Base-by-base conservation (phyloP, 768 basidiomycete genomes). In the Wakefieldia striispora region DNA sequence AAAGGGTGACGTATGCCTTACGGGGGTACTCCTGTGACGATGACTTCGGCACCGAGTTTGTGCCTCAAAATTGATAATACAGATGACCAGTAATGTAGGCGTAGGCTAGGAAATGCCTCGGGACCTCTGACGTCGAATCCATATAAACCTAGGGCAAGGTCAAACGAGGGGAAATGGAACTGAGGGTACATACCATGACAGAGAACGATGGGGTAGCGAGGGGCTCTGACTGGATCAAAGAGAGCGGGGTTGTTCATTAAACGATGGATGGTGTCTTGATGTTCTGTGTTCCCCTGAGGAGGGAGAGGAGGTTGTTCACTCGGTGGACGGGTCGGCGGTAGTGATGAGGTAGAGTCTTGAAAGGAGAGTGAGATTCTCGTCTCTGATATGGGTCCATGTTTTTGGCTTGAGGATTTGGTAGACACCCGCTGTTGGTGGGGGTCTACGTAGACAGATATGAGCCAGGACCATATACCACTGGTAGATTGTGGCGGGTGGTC, bases 11-110 rank as follows among this genome's bases (percentile, higher is more conserved):
- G 19, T 4, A 34, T 20, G 69, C 17, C 88, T 57, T 61, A 94
- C 93, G 87, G 83, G 36, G 97, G 95, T 17, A 98, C 97, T 1
- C 88, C 84, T 0, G 95, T 95, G 16, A 98, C 91, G 48, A 97
- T 83, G n/a, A 98, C 94, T 54, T 97, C 91, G 21, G 91, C 94
- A 13, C 91, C 90, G 12, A 98, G 75, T 54, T 78, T 87, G 45
- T 87, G 77, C 48, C 87, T 79, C 14, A 98, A 76, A 12, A 95
- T 80, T 10, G 77, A 81, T 27, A 97, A 75, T 4, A 97, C 83
- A 49, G 91, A 89, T 0, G 85, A 81, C 97, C 97, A 99, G 64
- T 99, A 99, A 52, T 97, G 92, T 66, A 91, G 79, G 46, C 89
- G 82, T 49, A 95, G 76, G 38, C 83, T 81, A 0, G 94, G 92